Evolutionary conservation across 164 flowering plant species (phyloP), one percentile per base, ranked within the genome.

Genomic region (Vitis riparia): DNA sequence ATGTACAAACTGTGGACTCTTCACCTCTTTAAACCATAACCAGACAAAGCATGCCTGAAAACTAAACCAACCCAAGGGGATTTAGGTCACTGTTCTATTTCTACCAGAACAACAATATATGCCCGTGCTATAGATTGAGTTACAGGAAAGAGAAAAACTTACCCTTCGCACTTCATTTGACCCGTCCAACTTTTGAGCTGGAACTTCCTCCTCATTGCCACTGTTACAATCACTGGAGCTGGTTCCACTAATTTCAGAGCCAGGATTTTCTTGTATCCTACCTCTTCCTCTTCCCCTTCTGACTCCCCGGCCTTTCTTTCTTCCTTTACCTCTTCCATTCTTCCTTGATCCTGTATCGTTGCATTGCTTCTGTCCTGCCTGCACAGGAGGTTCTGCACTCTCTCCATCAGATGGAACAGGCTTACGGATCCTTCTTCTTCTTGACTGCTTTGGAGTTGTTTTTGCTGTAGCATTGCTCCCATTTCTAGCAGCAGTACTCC

Each of bases 151-250:
- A 47, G 11, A 55, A 11, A 59, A 63, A 59, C 85, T 79, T 83
- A 92, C 97, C 88, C 85, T 76, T 30, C 93, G 89, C 66, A 85
- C 70, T 79, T 68, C 71, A 48, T 48, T 68, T 15, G 67, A 59
- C 17, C 50, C 73, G 58, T 77, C 77, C 19, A 62, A 66, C 30
- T 65, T 73, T 30, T 81, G 77, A 57, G 8, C 66, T 30, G 65
- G 72, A 53, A 65, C 30, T 59, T 78, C 76, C 67, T 62, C 70
- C 30, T 66, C 81, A 59, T 62, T 59, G 47, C 75, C 68, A 68
- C 65, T 32, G 8, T 61, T 50, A 50, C 52, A 72, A 56, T 83
- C 81, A 72, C 66, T 66, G 57, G 83, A 69, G 76, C 86, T 82
- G 56, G 69, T 71, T 73, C 78, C 86, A 73, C 69, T 62, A 71